Evolutionary conservation across 768 basidiomycete genomes (phyloP).

Genomic region (Leucocoprinus leucothites): DNA sequence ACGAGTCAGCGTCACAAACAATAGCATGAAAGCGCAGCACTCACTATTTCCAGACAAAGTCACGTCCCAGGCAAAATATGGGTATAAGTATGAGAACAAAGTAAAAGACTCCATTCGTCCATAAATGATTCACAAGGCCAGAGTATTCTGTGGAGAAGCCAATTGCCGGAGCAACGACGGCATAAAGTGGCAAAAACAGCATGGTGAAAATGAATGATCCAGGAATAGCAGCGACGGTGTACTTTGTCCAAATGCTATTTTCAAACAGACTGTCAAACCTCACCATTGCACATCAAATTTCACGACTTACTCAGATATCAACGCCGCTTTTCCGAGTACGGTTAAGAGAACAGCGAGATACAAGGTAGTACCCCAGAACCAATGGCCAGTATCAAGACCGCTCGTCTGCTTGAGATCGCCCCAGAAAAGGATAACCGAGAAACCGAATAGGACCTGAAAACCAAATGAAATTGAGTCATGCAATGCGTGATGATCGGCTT

Average conservation of each 20-base stretch:
- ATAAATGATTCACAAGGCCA: conserved; percentile 87
- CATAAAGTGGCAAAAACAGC: conserved; percentile 90
- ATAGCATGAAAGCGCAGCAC: conserved; percentile 26
- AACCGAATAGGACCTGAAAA: conserved; percentile 76
- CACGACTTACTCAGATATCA: conserved; percentile 90
- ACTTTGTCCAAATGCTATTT: conserved; percentile 96
- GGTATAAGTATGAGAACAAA: conserved; percentile 85
- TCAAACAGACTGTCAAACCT: conserved; percentile 3
- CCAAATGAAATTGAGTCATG: not conserved
- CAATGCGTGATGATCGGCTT: conserved; percentile 23
- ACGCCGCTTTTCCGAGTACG: conserved; percentile 93
- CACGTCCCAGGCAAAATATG: conserved; percentile 77
- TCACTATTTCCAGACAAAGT: conserved; percentile 97
- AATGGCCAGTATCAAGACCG: conserved; percentile 88
- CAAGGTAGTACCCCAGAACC: conserved; percentile 98
- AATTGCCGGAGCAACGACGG: conserved; percentile 77
- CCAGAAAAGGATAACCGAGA: conserved; percentile 90
- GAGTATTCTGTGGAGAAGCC: conserved; percentile 88
- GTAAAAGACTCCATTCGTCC: conserved; percentile 88
- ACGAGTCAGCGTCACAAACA: conserved; percentile 13
- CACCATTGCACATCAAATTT: not conserved
- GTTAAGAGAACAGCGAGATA: conserved; percentile 92
- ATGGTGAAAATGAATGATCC: conserved; percentile 98
- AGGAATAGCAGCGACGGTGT: conserved; percentile 96
- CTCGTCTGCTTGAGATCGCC: conserved; percentile 80